Percentiles rank a stretch among this genome's conserved stretches.
phyloP scores from a whole-genome alignment of 768 basidiomycete genomes.

The Boletus pseudopeckii region DNA sequence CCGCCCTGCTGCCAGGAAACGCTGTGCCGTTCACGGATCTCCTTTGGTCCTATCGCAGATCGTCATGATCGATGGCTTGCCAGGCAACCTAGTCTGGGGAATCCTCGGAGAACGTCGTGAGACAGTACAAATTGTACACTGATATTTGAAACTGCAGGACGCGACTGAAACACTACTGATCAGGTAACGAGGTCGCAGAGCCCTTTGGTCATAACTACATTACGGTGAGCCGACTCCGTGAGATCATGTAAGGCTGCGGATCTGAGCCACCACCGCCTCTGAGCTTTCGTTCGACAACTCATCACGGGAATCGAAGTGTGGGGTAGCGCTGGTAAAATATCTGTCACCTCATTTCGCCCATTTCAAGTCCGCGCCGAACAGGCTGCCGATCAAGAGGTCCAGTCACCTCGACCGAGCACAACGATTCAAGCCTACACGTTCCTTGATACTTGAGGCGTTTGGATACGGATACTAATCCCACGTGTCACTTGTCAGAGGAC shows the following conservation, averaged over 20 bases:
- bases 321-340: conserved; percentile 12
- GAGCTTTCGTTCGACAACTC: neutral
- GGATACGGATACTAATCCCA: conserved; percentile 39
- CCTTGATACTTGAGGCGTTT: conserved; percentile 67
- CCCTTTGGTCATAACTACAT: too few relatives aligned
- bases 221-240: conserved; percentile 10
- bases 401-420: neutral
- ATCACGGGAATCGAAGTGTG: conserved; percentile 15
- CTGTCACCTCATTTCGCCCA: conserved; percentile 2
- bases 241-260: conserved; percentile 8
- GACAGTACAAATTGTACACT: neutral
- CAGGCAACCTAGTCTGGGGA: neutral
- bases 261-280: conserved; percentile 19
- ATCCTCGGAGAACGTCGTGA: conserved; percentile 9
- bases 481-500: neutral
- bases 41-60: conserved; percentile 12
- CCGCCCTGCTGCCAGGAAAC: neutral
- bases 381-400: conserved; percentile 2
- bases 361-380: neutral
- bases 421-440: conserved; percentile 47
- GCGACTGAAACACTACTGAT: conserved; percentile 2
- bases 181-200: neutral
- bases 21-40: conserved; percentile 1
- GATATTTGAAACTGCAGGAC: conserved; percentile 5
- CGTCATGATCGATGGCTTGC: conserved; percentile 7